Percentiles rank a stretch among this genome's conserved stretches.
phyloP scores from a whole-genome alignment of 2,329 filamentous ascomycete genomes.

The Ophiostoma australiae region DNA sequence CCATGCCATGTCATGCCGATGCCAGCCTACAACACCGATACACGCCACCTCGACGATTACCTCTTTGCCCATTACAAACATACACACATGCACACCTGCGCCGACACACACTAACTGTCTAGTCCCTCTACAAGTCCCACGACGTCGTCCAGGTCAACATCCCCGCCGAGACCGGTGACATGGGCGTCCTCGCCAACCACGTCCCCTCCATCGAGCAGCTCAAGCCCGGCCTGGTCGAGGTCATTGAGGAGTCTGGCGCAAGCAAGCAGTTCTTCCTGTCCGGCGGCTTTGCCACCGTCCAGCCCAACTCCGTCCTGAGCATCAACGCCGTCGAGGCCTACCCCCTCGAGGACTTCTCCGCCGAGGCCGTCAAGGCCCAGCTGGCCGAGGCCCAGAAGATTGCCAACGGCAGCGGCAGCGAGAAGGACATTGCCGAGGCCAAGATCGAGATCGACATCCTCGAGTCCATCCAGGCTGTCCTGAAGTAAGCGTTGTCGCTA shows the following conservation, averaged over 20 bases:
- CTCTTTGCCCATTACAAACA: not conserved
- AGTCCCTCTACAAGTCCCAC: constrained; percentile 63
- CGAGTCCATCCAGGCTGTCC: constrained; percentile 72
- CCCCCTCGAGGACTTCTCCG: constrained; percentile 91
- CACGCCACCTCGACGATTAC: not conserved
- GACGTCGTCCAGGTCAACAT: constrained; percentile 94
- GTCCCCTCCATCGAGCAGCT: constrained; percentile 98
- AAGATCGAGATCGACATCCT: constrained; percentile 98
- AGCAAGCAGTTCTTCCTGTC: constrained; percentile 98
- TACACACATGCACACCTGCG: constrained; percentile 15
- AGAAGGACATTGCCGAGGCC: constrained; percentile 96
- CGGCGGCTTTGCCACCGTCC: constrained; percentile 93
- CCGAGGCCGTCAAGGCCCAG: constrained; percentile 81
- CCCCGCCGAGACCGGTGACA: constrained; percentile 94
- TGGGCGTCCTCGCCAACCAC: constrained; percentile 99
- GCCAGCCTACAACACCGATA: constrained; percentile 9
- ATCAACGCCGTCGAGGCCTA: constrained; percentile 98
- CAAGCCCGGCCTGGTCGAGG: constrained; percentile 91
- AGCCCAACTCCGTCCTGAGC: constrained; percentile 90
- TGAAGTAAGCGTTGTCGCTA: constrained; percentile 57
- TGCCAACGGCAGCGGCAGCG: constrained; percentile 80
- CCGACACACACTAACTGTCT: not conserved
- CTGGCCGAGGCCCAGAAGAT: constrained; percentile 96
- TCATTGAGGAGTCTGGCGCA: constrained; percentile 85
- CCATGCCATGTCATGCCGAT: not conserved